These are phyloP conservation scores for Silene vulgaris DNA, from an alignment of 179 eudicot genomes.

Conservation along the genomic window DNA sequence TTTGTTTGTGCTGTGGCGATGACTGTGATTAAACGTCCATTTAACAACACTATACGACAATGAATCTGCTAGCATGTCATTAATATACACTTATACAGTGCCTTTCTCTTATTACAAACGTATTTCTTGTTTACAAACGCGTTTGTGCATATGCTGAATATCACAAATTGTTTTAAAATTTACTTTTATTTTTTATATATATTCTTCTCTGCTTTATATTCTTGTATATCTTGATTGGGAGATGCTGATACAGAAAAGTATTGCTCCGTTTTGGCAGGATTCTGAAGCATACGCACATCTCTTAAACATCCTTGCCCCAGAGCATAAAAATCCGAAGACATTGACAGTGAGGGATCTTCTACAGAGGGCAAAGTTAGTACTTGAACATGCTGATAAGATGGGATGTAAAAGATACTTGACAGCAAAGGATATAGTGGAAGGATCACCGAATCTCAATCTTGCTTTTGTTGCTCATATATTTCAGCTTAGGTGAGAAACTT, in stretches of 20 bases:
- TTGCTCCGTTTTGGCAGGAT: slow-evolving; percentile 49
- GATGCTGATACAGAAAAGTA: slow-evolving; percentile 13
- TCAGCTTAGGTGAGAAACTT: slow-evolving; percentile 73
- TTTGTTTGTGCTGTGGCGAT: background rate
- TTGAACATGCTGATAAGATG: slow-evolving; percentile 98
- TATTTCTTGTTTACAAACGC: background rate
- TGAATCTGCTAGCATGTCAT: background rate
- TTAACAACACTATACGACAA: background rate
- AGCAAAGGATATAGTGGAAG: slow-evolving; percentile 94
- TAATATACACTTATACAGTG: background rate
- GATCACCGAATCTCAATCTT: slow-evolving; percentile 94
- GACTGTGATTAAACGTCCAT: background rate
- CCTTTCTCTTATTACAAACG: background rate
- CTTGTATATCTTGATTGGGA: background rate
- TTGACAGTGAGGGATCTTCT: slow-evolving; percentile 59
- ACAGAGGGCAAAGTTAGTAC: slow-evolving; percentile 78
- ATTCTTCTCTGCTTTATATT: background rate
- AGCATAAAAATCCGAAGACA: slow-evolving; percentile 64
- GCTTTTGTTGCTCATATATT: slow-evolving; percentile 97
- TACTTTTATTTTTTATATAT: background rate
- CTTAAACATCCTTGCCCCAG: slow-evolving; percentile 86
- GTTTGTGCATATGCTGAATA: background rate
- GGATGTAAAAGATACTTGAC: slow-evolving; percentile 98
- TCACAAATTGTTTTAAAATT: background rate
- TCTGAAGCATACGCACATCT: slow-evolving; percentile 93